Base-by-base conservation (phyloP, 1,139 yeast genomes). In the Trichomonascaceae sp. region DNA sequence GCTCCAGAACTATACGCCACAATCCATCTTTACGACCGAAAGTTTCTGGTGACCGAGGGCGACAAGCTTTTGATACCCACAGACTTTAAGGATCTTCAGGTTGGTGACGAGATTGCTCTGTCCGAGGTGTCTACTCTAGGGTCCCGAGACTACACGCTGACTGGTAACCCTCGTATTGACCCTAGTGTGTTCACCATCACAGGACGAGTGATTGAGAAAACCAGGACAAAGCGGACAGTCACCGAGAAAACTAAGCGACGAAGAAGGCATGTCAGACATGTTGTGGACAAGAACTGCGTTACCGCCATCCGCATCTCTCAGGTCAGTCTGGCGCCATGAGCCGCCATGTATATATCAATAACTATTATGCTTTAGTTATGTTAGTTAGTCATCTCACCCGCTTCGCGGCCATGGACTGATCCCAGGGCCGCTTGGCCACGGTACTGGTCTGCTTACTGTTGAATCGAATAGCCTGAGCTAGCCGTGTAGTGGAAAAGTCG, bases 11-110 rank as follows among this genome's bases (percentile, higher is more conserved):
- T 89, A 29, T 89, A 85, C 51, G 98, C 98, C 33, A 67, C 82
- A 5, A 69, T 87, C 46, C 76, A 73, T 48, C 69, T 92, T 31
- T 92, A 85, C 60, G 75, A 78, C 54, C 74, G 85, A 57, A 84
- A 93, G 31, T 87, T 82, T 50, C 64, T 89, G 41, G 93, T 92
- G 16, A 85, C 98, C 15, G 73, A 77, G 45, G 98, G 98, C 15
- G 99, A 92, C 56, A 70, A 67, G 44, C 71, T 89, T 33, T 69
- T 75, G 29, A 60, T 89, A 27, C 95, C 95, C 2, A 85, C 71
- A 56, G 71, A 74, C 43, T 56, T 89, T 63, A 76, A 74, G 48
- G 70, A 72, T 36, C 92, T 78, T 6, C 66, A 74, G 39, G 76
- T 87, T 4, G 98, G 98, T 13, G 95, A 85, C 54, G 66, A 65